phyloP scores from a whole-genome alignment of 2,329 filamentous ascomycete species.

The Colletotrichum gigasporum region DNA sequence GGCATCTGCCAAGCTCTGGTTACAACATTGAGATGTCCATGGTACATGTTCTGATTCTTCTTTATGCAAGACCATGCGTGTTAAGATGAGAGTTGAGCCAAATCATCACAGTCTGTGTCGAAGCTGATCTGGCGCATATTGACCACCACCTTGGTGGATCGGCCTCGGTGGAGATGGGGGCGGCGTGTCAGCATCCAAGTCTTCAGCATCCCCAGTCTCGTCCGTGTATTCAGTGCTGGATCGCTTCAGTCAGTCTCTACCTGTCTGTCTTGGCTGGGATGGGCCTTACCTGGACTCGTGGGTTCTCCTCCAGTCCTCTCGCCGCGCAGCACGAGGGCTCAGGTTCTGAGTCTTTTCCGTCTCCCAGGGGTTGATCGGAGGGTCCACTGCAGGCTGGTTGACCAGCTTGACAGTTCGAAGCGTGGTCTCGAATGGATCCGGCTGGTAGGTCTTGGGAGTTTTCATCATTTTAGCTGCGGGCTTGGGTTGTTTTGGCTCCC shows the following conservation, averaged over 20 bases:
- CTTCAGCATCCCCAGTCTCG: background rate
- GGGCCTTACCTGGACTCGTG: background rate
- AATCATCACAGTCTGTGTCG: background rate
- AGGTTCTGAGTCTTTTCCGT: background rate
- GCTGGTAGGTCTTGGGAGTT: background rate
- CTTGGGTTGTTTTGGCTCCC: background rate
- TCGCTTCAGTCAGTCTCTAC: background rate
- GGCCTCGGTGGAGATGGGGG: constrained; percentile 27
- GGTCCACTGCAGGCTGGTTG: background rate
- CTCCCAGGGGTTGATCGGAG: background rate
- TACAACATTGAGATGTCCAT: no score
- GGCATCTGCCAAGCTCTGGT: background rate
- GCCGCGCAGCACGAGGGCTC: background rate
- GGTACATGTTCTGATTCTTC: background rate
- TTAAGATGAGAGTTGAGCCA: no score
- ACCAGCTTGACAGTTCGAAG: background rate
- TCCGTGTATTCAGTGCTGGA: background rate
- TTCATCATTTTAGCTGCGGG: background rate
- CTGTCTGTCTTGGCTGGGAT: no score
- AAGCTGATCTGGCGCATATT: constrained; percentile 18
- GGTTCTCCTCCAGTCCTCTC: background rate
- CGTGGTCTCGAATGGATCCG: background rate
- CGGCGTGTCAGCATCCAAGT: background rate
- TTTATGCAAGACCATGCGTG: no score
- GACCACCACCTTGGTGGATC: constrained; percentile 28